Conservation (phyloP, 129 eudicot genomes). For the Lactuca saligna region DNA sequence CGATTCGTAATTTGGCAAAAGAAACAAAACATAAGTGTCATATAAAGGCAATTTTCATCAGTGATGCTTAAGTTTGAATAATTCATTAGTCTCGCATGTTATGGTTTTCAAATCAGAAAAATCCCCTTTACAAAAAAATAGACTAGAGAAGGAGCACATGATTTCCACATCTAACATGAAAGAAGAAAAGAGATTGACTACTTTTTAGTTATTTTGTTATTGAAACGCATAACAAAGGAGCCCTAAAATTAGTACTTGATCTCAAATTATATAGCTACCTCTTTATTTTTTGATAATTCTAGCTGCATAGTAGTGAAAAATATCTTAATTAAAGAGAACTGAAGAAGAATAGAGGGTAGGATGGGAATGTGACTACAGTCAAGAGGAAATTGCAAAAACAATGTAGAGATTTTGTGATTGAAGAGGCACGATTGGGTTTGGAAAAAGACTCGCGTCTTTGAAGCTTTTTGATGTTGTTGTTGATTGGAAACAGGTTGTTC, state of each 20-base stretch:
- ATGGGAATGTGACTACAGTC: constrained; percentile 16
- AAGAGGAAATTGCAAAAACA: constrained; percentile 31
- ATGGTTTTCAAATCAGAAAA: neutral
- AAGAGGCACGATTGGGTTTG: constrained; percentile 22
- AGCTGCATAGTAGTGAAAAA: neutral
- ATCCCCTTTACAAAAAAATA: constrained; percentile 8
- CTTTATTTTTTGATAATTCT: neutral
- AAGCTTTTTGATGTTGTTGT: constrained; percentile 35
- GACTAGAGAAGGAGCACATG: constrained; percentile 7
- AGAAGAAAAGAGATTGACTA: neutral
- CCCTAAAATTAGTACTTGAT: neutral
- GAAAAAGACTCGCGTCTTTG: constrained; percentile 36
- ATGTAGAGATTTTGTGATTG: constrained; percentile 27
- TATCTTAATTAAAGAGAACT: neutral
- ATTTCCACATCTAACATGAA: neutral
- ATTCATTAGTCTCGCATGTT: constrained; percentile 1
- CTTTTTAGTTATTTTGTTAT: neutral
- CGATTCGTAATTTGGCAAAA: constrained; percentile 17
- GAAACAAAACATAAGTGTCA: constrained; percentile 14
- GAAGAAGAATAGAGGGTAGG: constrained; percentile 17
- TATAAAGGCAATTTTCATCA: constrained; percentile 7
- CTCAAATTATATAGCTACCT: constrained; percentile 7
- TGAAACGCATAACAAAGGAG: neutral
- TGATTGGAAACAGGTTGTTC: constrained; percentile 11
- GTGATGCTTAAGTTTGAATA: constrained; percentile 12